Evolutionary conservation across 352 stramenopile genomes (phyloP).

Genomic region (Pythium aristosporum): DNA sequence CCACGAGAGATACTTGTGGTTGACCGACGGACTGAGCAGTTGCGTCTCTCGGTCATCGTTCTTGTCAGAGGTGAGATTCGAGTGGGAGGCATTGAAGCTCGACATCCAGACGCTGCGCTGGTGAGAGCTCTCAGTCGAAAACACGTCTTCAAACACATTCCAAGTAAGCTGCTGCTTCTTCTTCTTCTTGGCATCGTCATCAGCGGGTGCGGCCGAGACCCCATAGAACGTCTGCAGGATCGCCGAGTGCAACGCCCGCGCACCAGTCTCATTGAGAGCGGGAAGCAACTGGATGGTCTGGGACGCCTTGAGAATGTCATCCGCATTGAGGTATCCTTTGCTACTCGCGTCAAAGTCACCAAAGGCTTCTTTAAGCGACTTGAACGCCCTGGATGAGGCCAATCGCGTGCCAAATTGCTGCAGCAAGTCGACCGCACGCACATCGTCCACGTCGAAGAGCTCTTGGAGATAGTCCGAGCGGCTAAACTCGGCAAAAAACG

Average conservation of each 20-base stretch:
- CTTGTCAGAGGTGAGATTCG: slow-evolving; percentile 34
- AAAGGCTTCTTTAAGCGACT: slow-evolving; percentile 57
- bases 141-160: slow-evolving; percentile 79
- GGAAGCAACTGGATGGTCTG: slow-evolving; percentile 52
- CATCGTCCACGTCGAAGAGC: slow-evolving; percentile 76
- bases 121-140: slow-evolving; percentile 64
- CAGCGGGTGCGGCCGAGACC: slow-evolving; percentile 29
- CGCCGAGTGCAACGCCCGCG: slow-evolving; percentile 54
- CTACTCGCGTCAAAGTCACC: slow-evolving; percentile 44
- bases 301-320: slow-evolving; percentile 55
- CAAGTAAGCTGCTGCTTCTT: slow-evolving; percentile 45
- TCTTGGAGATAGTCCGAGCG: slow-evolving; percentile 69
- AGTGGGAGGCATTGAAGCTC: slow-evolving; percentile 54
- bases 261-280: slow-evolving; percentile 43
- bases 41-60: slow-evolving; percentile 40
- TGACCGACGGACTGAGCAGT: slow-evolving; percentile 25
- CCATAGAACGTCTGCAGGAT: slow-evolving; percentile 72
- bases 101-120: slow-evolving; percentile 62
- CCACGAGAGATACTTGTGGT: slow-evolving; percentile 51
- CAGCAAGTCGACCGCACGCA: slow-evolving; percentile 64
- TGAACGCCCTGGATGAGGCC: slow-evolving; percentile 40
- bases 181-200: slow-evolving; percentile 30
- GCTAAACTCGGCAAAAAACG: slow-evolving; percentile 84
- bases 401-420: slow-evolving; percentile 63
- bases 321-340: slow-evolving; percentile 38